A percentile compares a stretch with the other conserved stretches of the same genome.
phyloP scores from a whole-genome alignment of 1,284 basidiomycete genomes.

The Athelia sp. region DNA sequence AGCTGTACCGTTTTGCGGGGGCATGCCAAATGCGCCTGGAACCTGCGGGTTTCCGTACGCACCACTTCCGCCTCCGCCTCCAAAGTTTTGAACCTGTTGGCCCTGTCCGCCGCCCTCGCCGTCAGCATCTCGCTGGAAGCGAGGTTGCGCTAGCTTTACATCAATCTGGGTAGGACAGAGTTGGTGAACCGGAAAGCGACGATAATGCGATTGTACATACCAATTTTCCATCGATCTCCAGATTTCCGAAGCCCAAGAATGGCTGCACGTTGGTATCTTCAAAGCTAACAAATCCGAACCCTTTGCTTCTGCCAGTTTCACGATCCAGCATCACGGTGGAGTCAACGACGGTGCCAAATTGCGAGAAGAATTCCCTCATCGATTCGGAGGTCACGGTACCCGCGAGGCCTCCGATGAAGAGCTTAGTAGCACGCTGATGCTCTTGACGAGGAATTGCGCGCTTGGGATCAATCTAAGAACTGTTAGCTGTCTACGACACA shows the following conservation, averaged over 20 bases:
- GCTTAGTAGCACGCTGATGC: conserved; percentile 85
- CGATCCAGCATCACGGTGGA: conserved; percentile 99
- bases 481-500: conserved; percentile 6
- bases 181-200: not conserved
- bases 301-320: conserved; percentile 92
- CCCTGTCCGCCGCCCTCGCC: conserved; percentile 22
- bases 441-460: conserved; percentile 96
- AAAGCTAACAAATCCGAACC: conserved; percentile 97
- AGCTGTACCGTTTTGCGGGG: conserved; percentile 21
- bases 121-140: conserved; percentile 67
- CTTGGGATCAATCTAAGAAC: conserved; percentile 92
- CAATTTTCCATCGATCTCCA: conserved; percentile 90
- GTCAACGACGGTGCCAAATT: conserved; percentile 91
- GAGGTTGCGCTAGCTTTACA: conserved; percentile 89
- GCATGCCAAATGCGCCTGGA: conserved; percentile 23
- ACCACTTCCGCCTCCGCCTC: conserved; percentile 12
- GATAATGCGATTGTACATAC: conserved; percentile 38
- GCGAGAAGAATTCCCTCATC: conserved; percentile 88
- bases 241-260: conserved; percentile 79
- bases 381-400: conserved; percentile 89
- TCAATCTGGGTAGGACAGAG: conserved; percentile 64
- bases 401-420: conserved; percentile 95
- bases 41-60: conserved; percentile 24
- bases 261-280: conserved; percentile 85
- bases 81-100: conserved; percentile 13